Percentiles rank a stretch among this genome's conserved stretches.
phyloP scores from a whole-genome alignment of 2,329 filamentous ascomycete species.

The Sclerotinia minor region DNA sequence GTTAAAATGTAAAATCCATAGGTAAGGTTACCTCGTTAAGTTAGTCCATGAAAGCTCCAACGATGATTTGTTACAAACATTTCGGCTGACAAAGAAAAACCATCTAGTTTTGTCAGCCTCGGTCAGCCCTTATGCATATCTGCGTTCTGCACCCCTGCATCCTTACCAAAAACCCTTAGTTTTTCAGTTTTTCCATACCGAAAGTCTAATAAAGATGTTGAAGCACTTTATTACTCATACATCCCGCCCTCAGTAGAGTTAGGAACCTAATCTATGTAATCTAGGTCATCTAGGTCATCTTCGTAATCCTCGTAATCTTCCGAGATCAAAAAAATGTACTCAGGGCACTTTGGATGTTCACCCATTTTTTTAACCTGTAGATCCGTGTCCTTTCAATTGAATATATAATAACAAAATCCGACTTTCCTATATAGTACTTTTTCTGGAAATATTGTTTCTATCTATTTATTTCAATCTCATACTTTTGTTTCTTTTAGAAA shows the following conservation, averaged over 20 bases:
- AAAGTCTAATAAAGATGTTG: not conserved
- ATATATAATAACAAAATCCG: not conserved
- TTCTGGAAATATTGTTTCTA: not conserved
- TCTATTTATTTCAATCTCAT: not conserved
- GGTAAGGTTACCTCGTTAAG: no score
- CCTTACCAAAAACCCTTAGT: not conserved
- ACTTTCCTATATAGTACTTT: not conserved
- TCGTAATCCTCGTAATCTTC: not conserved
- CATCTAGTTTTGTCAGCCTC: conserved; percentile 27
- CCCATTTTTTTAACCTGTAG: not conserved
- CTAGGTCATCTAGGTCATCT: not conserved
- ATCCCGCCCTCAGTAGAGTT: no score
- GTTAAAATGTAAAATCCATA: not conserved
- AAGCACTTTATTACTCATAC: not conserved
- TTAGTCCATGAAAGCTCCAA: not conserved
- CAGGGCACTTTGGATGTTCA: conserved; percentile 4
- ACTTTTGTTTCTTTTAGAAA: no score
- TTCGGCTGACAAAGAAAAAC: conserved; percentile 31
- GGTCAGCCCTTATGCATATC: not conserved
- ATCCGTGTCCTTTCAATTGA: not conserved
- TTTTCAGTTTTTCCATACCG: not conserved
- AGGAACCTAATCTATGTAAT: no score
- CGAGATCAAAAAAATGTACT: not conserved
- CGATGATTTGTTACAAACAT: conserved; percentile 16
- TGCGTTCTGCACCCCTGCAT: not conserved